These are phyloP conservation scores for Aspergillus tanneri DNA, from an alignment of 2,329 filamentous ascomycete genomes.

Conservation along the genomic window DNA sequence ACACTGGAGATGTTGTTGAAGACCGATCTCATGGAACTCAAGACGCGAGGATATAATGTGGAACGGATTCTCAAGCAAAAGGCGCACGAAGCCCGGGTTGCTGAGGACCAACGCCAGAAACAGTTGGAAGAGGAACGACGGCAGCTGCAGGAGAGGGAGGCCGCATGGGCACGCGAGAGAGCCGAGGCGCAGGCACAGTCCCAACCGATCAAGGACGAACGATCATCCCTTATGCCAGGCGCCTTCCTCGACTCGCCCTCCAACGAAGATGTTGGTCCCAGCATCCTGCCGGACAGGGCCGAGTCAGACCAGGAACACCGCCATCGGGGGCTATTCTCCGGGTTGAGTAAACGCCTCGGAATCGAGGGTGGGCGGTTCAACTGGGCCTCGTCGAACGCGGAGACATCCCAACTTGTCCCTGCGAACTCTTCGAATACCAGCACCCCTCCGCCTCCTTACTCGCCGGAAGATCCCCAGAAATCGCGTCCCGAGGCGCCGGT, in stretches of 20 bases:
- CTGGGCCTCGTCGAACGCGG: conserved; percentile 22
- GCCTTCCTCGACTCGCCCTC: conserved; percentile 68
- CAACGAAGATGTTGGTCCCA: conserved; percentile 29
- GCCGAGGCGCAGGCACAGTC: conserved; percentile 23
- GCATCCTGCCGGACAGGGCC: conserved; percentile 24
- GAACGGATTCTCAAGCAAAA: conserved; percentile 88
- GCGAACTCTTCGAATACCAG: conserved; percentile 21
- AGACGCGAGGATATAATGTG: conserved; percentile 91
- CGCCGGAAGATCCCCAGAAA: conserved; percentile 34
- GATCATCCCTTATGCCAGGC: conserved; percentile 65
- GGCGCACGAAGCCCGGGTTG: conserved; percentile 81
- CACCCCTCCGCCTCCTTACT: conserved; percentile 43
- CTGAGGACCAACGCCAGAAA: conserved; percentile 75
- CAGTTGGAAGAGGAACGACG: conserved; percentile 70
- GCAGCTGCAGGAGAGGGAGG: conserved; percentile 62
- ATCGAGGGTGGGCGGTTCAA: conserved; percentile 53
- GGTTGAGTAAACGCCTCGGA: conserved; percentile 66
- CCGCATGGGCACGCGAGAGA: conserved; percentile 47
- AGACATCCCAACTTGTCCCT: conserved; percentile 24
- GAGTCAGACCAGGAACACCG: conserved; percentile 43
- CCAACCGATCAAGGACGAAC: conserved; percentile 30
- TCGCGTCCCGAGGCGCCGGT: conserved; percentile 33
- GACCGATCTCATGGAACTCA: conserved; percentile 76
- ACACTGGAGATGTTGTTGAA: conserved; percentile 90
- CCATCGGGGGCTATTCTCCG: conserved; percentile 63